phyloP scores from a whole-genome alignment of 2,329 filamentous ascomycete genomes.

The Claviceps pusilla region DNA sequence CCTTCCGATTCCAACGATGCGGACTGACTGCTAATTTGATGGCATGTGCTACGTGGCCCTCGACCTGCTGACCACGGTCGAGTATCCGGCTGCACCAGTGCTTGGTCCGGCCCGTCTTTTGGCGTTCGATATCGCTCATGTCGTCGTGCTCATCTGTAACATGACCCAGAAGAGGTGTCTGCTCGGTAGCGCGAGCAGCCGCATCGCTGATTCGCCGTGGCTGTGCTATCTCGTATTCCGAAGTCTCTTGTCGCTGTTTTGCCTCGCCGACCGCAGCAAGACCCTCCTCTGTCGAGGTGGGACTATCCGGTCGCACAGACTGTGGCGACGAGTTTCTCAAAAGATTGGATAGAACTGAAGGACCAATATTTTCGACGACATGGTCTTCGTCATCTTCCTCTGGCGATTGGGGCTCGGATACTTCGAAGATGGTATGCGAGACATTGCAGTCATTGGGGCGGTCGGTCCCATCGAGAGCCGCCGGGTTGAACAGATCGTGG shows the following conservation, averaged over 20 bases:
- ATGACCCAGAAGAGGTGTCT: conserved; percentile 31
- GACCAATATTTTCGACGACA: conserved; percentile 12
- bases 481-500: conserved; percentile 14
- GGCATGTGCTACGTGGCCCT: conserved; percentile 16
- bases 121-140: conserved; percentile 33
- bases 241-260: not conserved
- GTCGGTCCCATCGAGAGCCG: conserved; percentile 10
- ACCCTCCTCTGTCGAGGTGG: conserved; percentile 1
- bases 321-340: conserved; percentile 34
- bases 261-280: not conserved
- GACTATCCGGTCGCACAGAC: conserved; percentile 11
- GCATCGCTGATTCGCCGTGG: conserved; percentile 5
- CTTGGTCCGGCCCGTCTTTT: conserved; percentile 23
- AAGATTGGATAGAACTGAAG: conserved; percentile 34
- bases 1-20: conserved; percentile 54
- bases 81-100: conserved; percentile 22
- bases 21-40: conserved; percentile 36
- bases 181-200: conserved; percentile 21
- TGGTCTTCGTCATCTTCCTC: conserved; percentile 7
- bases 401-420: conserved; percentile 32
- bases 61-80: conserved; percentile 17
- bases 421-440: conserved; percentile 43
- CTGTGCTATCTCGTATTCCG: conserved; percentile 4
- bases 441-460: conserved; percentile 12
- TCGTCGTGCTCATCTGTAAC: conserved; percentile 18